These are phyloP conservation scores for Gardenia jasminoides DNA, from an alignment of 257 asterid species.

Conservation along the genomic window DNA sequence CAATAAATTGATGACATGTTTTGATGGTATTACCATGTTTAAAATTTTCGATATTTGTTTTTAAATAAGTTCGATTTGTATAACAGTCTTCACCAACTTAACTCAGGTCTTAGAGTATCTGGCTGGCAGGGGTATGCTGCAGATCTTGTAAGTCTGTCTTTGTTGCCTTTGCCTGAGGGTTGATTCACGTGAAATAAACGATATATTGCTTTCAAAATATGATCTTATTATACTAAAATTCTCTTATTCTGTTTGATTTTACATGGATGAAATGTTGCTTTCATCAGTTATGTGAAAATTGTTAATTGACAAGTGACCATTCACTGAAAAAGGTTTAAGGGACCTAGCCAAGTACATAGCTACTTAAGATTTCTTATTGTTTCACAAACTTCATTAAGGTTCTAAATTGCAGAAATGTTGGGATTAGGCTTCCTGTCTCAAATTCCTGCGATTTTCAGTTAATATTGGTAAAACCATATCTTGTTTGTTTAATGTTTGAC, in stretches of 20 bases:
- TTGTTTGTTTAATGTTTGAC: background rate
- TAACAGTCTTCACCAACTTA: slow-evolving; percentile 17
- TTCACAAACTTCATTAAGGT: background rate
- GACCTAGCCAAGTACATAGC: background rate
- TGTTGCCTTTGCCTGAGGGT: background rate
- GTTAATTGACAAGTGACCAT: background rate
- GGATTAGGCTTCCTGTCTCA: background rate
- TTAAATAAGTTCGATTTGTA: slow-evolving; percentile 9
- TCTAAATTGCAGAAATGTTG: background rate
- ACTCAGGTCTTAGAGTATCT: slow-evolving; percentile 87
- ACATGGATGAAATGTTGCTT: background rate
- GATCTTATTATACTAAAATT: background rate
- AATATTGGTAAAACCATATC: background rate
- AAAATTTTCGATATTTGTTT: background rate
- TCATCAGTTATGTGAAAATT: background rate
- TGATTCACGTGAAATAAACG: background rate
- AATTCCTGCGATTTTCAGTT: background rate
- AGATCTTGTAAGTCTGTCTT: slow-evolving; percentile 75
- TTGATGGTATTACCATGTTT: background rate
- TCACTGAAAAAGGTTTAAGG: background rate
- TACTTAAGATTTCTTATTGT: background rate
- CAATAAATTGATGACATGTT: background rate
- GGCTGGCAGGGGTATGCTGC: slow-evolving; percentile 99
- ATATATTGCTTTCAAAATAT: background rate
- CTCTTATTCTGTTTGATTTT: background rate